Conservation (phyloP, 495 filamentous ascomycete genomes). For the Xylaria acuta region DNA sequence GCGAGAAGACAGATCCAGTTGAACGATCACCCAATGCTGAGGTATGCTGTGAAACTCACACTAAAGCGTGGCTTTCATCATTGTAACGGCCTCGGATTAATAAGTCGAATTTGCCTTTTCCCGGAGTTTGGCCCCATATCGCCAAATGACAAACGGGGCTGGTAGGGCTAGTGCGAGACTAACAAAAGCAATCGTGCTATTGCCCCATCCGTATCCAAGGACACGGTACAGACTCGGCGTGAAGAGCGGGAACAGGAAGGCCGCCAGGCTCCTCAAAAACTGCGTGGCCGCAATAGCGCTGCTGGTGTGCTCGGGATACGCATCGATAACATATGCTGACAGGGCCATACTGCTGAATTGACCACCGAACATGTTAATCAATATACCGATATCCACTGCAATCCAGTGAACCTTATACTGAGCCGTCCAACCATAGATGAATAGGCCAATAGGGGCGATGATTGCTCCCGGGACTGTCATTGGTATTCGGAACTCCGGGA, state of each 20-base stretch:
- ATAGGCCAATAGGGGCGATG: conserved; percentile 36
- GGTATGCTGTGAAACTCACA: neutral
- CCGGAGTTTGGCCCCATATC: conserved; percentile 47
- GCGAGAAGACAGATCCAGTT: neutral
- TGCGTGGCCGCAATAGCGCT: conserved; percentile 69
- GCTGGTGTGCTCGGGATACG: conserved; percentile 73
- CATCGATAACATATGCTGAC: conserved; percentile 69
- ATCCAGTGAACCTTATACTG: conserved; percentile 49
- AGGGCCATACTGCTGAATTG: conserved; percentile 10
- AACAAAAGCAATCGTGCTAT: conserved; percentile 58
- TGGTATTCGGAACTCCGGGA: conserved; percentile 38
- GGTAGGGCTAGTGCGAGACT: conserved; percentile 50
- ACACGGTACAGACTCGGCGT: conserved; percentile 65
- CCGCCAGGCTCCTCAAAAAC: conserved; percentile 68
- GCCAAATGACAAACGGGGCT: conserved; percentile 55
- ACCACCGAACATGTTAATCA: conserved; percentile 30
- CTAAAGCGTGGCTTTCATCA: neutral
- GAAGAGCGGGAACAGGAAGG: conserved; percentile 77
- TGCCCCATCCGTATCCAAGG: conserved; percentile 63
- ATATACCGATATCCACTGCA: conserved; percentile 39
- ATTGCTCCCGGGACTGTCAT: conserved; percentile 35
- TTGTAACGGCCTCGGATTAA: neutral
- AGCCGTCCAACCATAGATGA: conserved; percentile 51
- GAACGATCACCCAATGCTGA: neutral
- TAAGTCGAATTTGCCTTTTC: conserved; percentile 18